Evolutionary conservation across 495 filamentous ascomycete species (phyloP), one percentile per base, ranked within the genome.

Genomic region (Talaromyces liani): DNA sequence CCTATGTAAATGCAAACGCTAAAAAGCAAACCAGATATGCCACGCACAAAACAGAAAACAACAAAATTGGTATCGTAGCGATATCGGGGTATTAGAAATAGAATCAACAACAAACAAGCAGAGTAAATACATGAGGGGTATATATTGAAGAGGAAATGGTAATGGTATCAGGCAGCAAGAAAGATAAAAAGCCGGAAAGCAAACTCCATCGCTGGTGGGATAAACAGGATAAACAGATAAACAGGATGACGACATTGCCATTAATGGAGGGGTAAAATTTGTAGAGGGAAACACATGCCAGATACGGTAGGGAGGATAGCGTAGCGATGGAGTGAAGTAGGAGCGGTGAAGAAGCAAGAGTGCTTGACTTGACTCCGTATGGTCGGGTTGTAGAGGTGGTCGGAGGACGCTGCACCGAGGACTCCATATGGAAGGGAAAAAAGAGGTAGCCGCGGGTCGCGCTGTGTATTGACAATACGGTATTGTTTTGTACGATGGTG

Each of bases 401-500:
- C 18, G 45, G 51, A 29, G 25, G 51, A 55, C 24, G 51, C 25
- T 24, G 51, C 14, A 55, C 25, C 51, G 51, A 25, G 49, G 25
- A 54, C 29, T 27, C 27, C 27, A 27, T 49, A n/a, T 16, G 10
- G 6, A 22, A 14, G 49, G 27, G 22, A 29, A 29, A 24, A 55
- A 55, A 55, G 25, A 55, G 51, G 22, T 58, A 34, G 56, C 56
- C 56, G 56, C 56, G 27, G 56, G 56, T 58, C 56, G 56, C 56
- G 56, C 56, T 33, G 31, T 12, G 54, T 58, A 58, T 18, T 58
- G 56, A 33, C 31, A 14, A 20, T 58, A 58, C 24, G 10, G 56
- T 58, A 58, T 58, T 58, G 56, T 58, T 36, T 58, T 33, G 56
- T 58, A 58, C 8, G 53, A 10, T 4, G 2, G 10, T 24, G 31